Percentiles rank a stretch among this genome's conserved stretches.
phyloP scores from a whole-genome alignment of 352 stramenopile genomes.

The Globisporangium acanthophoron region DNA sequence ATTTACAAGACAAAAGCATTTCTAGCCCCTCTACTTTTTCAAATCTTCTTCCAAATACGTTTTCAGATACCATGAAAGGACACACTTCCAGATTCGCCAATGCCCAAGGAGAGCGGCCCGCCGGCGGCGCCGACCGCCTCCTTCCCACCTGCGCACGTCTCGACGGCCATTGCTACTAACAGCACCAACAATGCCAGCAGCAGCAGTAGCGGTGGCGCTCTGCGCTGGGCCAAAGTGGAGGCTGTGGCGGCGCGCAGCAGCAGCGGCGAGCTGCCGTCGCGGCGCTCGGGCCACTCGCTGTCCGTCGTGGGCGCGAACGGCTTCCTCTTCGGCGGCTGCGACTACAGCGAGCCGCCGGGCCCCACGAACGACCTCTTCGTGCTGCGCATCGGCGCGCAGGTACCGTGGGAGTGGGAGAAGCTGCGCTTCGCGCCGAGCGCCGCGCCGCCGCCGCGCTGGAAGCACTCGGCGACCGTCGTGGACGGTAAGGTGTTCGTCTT shows the following conservation, averaged over 20 bases:
- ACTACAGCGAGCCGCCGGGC: slow-evolving; percentile 81
- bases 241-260: slow-evolving; percentile 39
- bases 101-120: neutral
- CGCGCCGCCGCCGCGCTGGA: slow-evolving; percentile 65
- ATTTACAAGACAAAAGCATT: too few species aligned
- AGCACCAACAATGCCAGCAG: slow-evolving; percentile 2
- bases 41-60: too few species aligned
- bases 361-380: slow-evolving; percentile 93
- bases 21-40: too few species aligned
- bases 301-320: slow-evolving; percentile 85
- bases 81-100: neutral
- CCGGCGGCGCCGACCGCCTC: neutral
- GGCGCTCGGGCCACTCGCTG: slow-evolving; percentile 92
- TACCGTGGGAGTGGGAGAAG: slow-evolving; percentile 70
- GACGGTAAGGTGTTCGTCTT: slow-evolving; percentile 92
- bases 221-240: slow-evolving; percentile 61
- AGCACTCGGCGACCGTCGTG: slow-evolving; percentile 89
- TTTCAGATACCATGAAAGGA: too few species aligned
- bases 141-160: neutral
- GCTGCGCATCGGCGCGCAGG: slow-evolving; percentile 79
- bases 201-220: slow-evolving; percentile 9
- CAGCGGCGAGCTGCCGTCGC: slow-evolving; percentile 82
- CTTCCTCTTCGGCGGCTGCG: slow-evolving; percentile 93
- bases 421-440: slow-evolving; percentile 29
- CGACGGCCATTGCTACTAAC: neutral